A percentile compares a stretch with the other conserved stretches of the same genome.
These are phyloP conservation scores for Sphaerobolus stellatus DNA, from an alignment of 1,284 basidiomycete species.

Conservation along the genomic window DNA sequence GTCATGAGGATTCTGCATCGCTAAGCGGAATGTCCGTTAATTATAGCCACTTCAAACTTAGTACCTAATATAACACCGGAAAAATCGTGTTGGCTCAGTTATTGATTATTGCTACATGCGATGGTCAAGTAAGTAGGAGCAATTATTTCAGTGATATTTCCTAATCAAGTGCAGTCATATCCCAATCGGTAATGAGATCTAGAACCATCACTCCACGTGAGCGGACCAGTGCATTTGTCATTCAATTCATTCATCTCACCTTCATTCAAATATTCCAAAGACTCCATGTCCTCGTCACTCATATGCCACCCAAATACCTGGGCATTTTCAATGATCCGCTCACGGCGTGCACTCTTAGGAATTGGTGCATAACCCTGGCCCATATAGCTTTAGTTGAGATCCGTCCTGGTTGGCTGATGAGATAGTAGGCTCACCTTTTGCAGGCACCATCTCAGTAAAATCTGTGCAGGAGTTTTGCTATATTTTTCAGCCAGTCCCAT, in stretches of 20 bases:
- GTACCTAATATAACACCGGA: too few relatives aligned
- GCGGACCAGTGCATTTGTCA: neutral
- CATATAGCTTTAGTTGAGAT: neutral
- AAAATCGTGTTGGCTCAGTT: too few relatives aligned
- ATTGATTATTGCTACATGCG: too few relatives aligned
- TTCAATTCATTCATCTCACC: slow-evolving; percentile 30
- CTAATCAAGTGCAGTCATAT: slow-evolving; percentile 11
- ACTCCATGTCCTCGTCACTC: slow-evolving; percentile 45
- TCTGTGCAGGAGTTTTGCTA: slow-evolving; percentile 60
- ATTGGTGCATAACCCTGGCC: slow-evolving; percentile 53
- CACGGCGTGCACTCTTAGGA: slow-evolving; percentile 57
- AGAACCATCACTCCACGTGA: neutral
- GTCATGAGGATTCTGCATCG: too few relatives aligned
- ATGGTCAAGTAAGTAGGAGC: too few relatives aligned
- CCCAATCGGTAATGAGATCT: slow-evolving; percentile 21
- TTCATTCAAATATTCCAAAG: slow-evolving; percentile 57
- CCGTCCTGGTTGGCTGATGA: neutral
- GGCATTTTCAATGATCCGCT: slow-evolving; percentile 57
- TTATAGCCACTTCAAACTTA: too few relatives aligned
- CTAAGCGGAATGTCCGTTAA: too few relatives aligned
- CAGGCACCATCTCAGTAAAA: slow-evolving; percentile 74
- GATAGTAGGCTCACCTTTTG: slow-evolving; percentile 56
- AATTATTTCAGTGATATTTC: too few relatives aligned
- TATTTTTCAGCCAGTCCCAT: slow-evolving; percentile 48
- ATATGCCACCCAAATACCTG: slow-evolving; percentile 62